Evolutionary conservation across 2,329 filamentous ascomycete species (phyloP), one percentile per base, ranked within the genome.

Genomic region (Xylariaceae sp.): DNA sequence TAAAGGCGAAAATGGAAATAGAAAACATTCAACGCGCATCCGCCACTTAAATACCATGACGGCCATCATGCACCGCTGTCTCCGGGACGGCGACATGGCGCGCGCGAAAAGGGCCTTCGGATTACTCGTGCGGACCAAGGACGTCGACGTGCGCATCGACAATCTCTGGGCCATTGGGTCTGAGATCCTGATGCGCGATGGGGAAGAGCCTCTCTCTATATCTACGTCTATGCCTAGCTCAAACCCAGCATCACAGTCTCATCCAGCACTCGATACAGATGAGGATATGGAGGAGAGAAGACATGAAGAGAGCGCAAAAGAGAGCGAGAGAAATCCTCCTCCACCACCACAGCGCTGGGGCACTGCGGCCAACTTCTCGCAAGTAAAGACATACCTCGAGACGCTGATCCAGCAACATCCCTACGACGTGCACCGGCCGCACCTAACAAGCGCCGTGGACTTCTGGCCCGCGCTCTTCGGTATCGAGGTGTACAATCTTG

Each of bases 381-480:
- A 71, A 3, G 74, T 84, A 2, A 75, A 75, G 33, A 71, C 73
- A 3, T 96, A 94, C 74, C 92, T 95, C 69, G 88, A 94, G 63
- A 83, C 82, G 24, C 79, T 97, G 58, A 89, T 94, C 47, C 80
- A 92, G 64, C 88, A 92, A 69, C 83, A 93, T 73, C 88, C 91
- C 6, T 87, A 89, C 77, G 84, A 87, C 65, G 80, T 84, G 66
- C 78, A 79, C 58, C 79, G 81, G 4, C 85, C 86, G 0, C 75
- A 84, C 47, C 75, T 79, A 3, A 75, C 87, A 37, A 89, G 85
- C 62, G 86, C 90, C 9, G 70, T 90, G 33, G 87, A 91, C 59
- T 96, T 97, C 71, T 93, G 92, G 75, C 87, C 90, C 12, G 89
- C 89, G 12, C 83, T 96, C 76, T 87, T 94, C 65, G 87, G 87